Percentiles rank a stretch among this genome's conserved stretches.
Conservation (phyloP, 345 rosid species). For the Carallia pectinifolia region DNA sequence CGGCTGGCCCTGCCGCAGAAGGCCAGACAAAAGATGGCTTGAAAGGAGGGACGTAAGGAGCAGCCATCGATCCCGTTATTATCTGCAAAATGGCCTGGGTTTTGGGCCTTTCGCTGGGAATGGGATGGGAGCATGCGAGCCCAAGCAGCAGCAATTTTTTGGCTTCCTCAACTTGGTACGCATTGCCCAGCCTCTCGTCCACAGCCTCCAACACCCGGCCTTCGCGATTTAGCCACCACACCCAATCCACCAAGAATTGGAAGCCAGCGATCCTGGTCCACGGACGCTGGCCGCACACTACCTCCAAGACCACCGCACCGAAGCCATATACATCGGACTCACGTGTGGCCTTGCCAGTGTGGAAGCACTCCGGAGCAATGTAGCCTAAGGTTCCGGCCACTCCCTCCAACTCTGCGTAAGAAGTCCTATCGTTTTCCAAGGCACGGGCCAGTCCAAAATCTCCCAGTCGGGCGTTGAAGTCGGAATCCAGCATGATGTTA, state of each 20-base stretch:
- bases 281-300: conserved; percentile 54
- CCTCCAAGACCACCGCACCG: conserved; percentile 55
- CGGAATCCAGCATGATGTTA: conserved; percentile 52
- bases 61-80: conserved; percentile 32
- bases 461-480: conserved; percentile 57
- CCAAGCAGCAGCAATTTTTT: conserved; percentile 46
- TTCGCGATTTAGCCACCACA: conserved; percentile 53
- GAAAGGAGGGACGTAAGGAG: conserved; percentile 43
- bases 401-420: conserved; percentile 53
- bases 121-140: conserved; percentile 52
- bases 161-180: conserved; percentile 39
- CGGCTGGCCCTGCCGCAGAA: conserved; percentile 20
- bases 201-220: conserved; percentile 47
- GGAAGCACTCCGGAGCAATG: conserved; percentile 60
- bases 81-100: conserved; percentile 41
- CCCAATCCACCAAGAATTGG: conserved; percentile 46
- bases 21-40: conserved; percentile 58
- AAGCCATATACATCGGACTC: conserved; percentile 63
- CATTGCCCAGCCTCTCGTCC: conserved; percentile 37
- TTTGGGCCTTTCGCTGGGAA: conserved; percentile 47
- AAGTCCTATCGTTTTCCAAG: conserved; percentile 48
- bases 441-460: conserved; percentile 62
- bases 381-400: conserved; percentile 54
- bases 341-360: conserved; percentile 52
- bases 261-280: conserved; percentile 35